Conservation (phyloP, 306 rosid species). For the Prunus salicina region DNA sequence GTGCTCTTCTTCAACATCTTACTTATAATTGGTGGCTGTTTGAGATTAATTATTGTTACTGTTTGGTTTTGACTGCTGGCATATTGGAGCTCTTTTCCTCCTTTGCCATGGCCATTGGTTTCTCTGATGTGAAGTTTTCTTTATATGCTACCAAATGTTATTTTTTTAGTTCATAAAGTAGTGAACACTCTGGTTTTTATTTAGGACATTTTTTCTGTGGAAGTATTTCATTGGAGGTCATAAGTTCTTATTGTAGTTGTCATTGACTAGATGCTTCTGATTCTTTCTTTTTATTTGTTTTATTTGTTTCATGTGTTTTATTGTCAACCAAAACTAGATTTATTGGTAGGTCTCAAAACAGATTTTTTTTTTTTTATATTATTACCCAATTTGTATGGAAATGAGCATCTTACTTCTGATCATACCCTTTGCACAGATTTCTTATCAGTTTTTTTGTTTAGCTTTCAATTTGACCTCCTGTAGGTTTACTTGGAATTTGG, state of each 20-base stretch:
- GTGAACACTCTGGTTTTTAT: not conserved
- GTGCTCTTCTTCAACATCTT: conserved; percentile 36
- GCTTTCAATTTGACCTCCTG: not conserved
- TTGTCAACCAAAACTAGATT: not conserved
- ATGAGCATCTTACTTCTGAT: not conserved
- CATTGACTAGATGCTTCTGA: not conserved
- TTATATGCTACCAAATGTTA: not conserved
- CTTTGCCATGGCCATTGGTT: not conserved
- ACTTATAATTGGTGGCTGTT: conserved; percentile 12
- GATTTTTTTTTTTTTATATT: not conserved
- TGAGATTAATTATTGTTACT: not conserved
- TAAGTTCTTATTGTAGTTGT: not conserved
- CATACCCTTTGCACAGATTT: not conserved
- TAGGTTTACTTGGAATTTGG: not conserved
- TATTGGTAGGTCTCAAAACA: not conserved
- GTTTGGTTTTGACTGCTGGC: not conserved
- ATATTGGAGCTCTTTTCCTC: not conserved
- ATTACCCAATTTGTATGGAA: not conserved
- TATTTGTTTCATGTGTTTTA: not conserved
- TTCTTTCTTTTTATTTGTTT: not conserved
- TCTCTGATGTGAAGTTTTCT: not conserved
- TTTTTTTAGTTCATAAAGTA: not conserved
- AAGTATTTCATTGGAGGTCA: not conserved
- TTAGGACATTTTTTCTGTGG: not conserved
- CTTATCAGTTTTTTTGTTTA: not conserved